Evolutionary conservation across 1,139 yeast species (phyloP), one percentile per base, ranked within the genome.

Genomic region (Magnusiomyces sp.): DNA sequence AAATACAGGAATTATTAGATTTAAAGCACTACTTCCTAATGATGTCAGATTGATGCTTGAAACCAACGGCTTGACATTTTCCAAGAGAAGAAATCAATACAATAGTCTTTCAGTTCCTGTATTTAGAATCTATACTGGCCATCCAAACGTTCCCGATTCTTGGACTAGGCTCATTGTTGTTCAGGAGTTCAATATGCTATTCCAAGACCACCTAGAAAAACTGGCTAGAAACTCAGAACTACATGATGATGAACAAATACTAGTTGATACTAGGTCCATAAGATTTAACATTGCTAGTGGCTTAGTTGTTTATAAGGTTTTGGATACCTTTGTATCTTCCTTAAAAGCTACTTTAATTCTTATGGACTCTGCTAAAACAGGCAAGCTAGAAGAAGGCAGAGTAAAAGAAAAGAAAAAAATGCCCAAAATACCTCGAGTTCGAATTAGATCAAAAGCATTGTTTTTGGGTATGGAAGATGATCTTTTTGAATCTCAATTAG

Each of bases 401-500:
- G 48, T 78, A 5, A 72, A 61, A 45, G 61, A 59, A 47, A 56
- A 59, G 46, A 53, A 52, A 34, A 46, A 47, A 2, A 51, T 61
- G 36, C 67, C 70, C 5, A 59, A 62, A 3, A 54, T 85, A 10
- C 94, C 94, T 0, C 67, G 67, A 19, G 70, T 84, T 2, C 69
- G 73, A 10, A 47, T 88, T 11, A 70, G 64, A 48, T 67, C 89
- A 0, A 68, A 72, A 5, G 69, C 70, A 31, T 59, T 86, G 5
- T 60, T 74, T 1, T 68, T 83, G 46, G 61, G 69, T 10, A 70
- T 83, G 67, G 88, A 81, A 53, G 96, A 89, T 66, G 96, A 90
- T 66, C 88, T 94, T 5, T 88, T 92, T 63, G 98, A 90, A 65
- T 68, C 83, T 1, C 83, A 88, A 58, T 67, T 90, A 51, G 79